These are phyloP conservation scores for Avena atlantica DNA, from an alignment of 176 grass and related monocot genomes.

Conservation along the genomic window DNA sequence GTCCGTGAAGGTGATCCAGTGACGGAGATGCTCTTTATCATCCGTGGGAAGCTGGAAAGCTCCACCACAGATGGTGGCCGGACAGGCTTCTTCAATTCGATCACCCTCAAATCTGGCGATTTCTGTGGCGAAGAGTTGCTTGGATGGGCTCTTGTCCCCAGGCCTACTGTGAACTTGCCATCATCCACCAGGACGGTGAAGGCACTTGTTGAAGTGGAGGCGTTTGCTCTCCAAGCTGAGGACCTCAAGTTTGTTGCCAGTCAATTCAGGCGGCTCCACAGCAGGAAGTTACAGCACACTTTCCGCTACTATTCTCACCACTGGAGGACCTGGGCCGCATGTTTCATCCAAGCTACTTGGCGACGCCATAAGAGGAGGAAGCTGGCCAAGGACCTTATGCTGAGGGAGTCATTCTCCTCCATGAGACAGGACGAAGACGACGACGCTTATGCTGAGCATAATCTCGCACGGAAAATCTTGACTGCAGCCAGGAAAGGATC, in stretches of 20 bases:
- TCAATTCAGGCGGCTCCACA: conserved; percentile 95
- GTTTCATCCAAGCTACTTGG: conserved; percentile 91
- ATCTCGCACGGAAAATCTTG: conserved; percentile 49
- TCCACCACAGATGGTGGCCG: conserved; percentile 92
- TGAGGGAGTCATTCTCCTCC: conserved; percentile 77
- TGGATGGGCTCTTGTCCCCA: conserved; percentile 85
- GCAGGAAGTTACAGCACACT: conserved; percentile 88
- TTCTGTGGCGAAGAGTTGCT: conserved; percentile 95
- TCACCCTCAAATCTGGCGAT: conserved; percentile 66
- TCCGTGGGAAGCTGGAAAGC: conserved; percentile 91
- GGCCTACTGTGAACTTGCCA: conserved; percentile 73
- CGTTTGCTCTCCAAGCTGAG: conserved; percentile 76
- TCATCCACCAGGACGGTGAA: conserved; percentile 79
- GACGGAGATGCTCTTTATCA: conserved; percentile 95
- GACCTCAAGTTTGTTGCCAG: conserved; percentile 94
- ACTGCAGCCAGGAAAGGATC: conserved; percentile 60
- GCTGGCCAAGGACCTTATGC: conserved; percentile 68
- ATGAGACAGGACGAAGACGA: conserved; percentile 50
- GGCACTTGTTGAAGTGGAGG: conserved; percentile 85
- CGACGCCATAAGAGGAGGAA: conserved; percentile 73
- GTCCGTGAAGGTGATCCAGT: conserved; percentile 96
- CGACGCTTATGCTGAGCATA: conserved; percentile 41
- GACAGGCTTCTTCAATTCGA: conserved; percentile 96
- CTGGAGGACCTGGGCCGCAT: conserved; percentile 83
- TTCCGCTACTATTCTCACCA: conserved; percentile 91